Conservation (phyloP, 768 basidiomycete species). For the Kwoniella dejecticola region DNA sequence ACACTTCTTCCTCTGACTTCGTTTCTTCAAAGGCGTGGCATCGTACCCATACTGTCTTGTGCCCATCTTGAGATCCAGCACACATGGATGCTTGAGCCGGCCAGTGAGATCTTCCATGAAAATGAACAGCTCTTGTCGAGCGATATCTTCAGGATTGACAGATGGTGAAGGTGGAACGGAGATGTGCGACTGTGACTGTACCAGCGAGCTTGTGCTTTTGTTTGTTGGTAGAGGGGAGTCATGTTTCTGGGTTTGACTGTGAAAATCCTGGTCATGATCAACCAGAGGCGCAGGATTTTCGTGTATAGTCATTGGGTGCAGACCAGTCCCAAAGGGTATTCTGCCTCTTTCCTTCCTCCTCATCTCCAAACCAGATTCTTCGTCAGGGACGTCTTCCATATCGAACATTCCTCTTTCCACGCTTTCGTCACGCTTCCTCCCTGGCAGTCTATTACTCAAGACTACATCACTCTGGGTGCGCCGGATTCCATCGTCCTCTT, state of each 20-base stretch:
- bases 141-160: conserved; percentile 57
- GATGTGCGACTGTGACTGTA: background rate
- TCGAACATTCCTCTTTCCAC: conserved; percentile 69
- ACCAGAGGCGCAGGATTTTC: background rate
- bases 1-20: conserved; percentile 97
- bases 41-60: conserved; percentile 97
- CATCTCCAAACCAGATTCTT: conserved; percentile 25
- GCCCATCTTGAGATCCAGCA: conserved; percentile 99
- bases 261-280: too few relatives aligned
- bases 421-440: conserved; percentile 38
- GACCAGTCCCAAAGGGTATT: conserved; percentile 12
- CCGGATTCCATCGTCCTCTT: conserved; percentile 28
- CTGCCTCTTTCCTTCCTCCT: conserved; percentile 6
- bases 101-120: conserved; percentile 99
- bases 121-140: conserved; percentile 95
- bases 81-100: conserved; percentile 83
- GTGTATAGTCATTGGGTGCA: conserved; percentile 18
- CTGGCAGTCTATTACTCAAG: conserved; percentile 29
- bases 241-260: background rate
- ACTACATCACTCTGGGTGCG: conserved; percentile 51
- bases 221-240: background rate
- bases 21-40: conserved; percentile 88
- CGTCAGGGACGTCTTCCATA: conserved; percentile 61
- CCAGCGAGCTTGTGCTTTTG: background rate
- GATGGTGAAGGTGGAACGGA: conserved; percentile 16